Evolutionary conservation across 2,329 filamentous ascomycete species (phyloP).

Genomic region (Bisporella sp.): DNA sequence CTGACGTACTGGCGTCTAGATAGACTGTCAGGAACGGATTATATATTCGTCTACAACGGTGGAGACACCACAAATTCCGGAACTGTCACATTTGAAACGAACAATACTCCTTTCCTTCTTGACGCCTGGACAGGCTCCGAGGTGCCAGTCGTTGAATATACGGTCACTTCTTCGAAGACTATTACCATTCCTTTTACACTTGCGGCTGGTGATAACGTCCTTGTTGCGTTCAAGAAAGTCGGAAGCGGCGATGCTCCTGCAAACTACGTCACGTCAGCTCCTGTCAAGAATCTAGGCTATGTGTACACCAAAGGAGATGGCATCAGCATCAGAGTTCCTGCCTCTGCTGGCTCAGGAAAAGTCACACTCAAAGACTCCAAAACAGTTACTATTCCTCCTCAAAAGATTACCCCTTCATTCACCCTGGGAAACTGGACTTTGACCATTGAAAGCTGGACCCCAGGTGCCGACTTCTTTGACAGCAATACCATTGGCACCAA

Average conservation of each 20-base stretch:
- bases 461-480: constrained; percentile 28
- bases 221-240: constrained; percentile 29
- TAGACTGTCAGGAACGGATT: constrained; percentile 21
- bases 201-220: constrained; percentile 32
- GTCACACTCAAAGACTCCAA: background rate
- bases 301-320: too few relatives aligned
- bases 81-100: constrained; percentile 24
- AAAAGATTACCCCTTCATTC: constrained; percentile 6
- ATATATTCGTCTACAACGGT: constrained; percentile 36
- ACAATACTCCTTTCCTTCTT: constrained; percentile 29
- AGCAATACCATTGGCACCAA: constrained; percentile 14
- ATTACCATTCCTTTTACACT: constrained; percentile 31
- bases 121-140: constrained; percentile 36
- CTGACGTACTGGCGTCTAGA: constrained; percentile 32
- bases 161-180: constrained; percentile 13
- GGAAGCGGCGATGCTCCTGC: background rate
- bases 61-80: constrained; percentile 17
- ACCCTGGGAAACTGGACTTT: constrained; percentile 31
- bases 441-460: constrained; percentile 32
- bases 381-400: background rate
- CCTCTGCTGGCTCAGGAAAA: background rate
- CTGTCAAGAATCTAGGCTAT: background rate
- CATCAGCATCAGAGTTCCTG: background rate
- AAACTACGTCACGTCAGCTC: background rate
- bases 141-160: constrained; percentile 28